Percentiles rank a stretch among this genome's conserved stretches.
phyloP scores from a whole-genome alignment of 148 eudicot species.

The Pouteria glomerata region DNA sequence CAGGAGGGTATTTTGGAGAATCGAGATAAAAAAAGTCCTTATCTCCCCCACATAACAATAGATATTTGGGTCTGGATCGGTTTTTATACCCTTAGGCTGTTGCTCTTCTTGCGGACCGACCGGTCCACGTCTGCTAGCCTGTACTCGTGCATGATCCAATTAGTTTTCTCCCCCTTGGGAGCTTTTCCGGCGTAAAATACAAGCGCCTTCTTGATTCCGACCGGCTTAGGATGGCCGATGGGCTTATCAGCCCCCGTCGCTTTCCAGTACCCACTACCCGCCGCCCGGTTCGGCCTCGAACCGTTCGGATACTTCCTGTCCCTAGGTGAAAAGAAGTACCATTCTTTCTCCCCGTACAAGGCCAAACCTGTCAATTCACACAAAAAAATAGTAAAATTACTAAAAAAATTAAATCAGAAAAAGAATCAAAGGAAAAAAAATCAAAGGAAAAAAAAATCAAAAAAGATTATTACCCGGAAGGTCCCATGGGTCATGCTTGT shows the following conservation, averaged over 20 bases:
- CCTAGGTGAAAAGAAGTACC: slow-evolving; percentile 46
- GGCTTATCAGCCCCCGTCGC: slow-evolving; percentile 54
- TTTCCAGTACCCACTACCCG: slow-evolving; percentile 48
- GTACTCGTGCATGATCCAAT: slow-evolving; percentile 55
- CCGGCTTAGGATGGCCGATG: slow-evolving; percentile 33
- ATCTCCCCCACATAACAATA: no score
- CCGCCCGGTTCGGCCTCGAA: slow-evolving; percentile 44
- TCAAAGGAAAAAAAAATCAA: background rate
- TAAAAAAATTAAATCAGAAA: background rate
- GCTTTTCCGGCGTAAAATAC: slow-evolving; percentile 45
- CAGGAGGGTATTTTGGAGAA: no score
- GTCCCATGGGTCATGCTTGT: slow-evolving; percentile 44
- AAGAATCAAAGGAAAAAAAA: background rate
- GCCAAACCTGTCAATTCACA: slow-evolving; percentile 27
- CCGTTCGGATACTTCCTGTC: slow-evolving; percentile 52
- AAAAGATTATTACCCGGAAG: slow-evolving; percentile 31
- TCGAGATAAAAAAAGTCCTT: no score
- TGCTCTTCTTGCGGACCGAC: slow-evolving; percentile 28
- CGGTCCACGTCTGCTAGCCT: slow-evolving; percentile 45
- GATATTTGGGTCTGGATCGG: background rate
- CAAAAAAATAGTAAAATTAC: background rate
- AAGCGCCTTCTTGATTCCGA: slow-evolving; percentile 43
- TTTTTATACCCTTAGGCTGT: slow-evolving; percentile 26
- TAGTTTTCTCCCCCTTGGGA: slow-evolving; percentile 40
- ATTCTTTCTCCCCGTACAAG: slow-evolving; percentile 46